Evolutionary conservation across 1,139 yeast species (phyloP).

Genomic region (Taiozyma sp.): DNA sequence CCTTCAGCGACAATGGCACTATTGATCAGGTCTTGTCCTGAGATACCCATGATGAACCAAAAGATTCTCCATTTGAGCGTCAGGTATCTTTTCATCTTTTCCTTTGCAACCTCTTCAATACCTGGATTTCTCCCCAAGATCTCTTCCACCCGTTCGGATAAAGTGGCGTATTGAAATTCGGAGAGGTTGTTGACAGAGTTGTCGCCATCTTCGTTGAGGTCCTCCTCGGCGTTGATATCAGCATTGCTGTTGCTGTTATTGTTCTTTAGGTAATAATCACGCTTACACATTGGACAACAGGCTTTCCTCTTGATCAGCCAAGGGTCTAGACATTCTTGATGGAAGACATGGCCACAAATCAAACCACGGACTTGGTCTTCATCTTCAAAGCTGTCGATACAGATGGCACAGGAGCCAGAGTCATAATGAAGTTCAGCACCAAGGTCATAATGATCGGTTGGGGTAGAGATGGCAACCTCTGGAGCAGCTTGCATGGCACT

Average conservation of each 20-base stretch:
- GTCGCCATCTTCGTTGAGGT: conserved; percentile 8
- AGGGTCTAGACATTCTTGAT: conserved; percentile 74
- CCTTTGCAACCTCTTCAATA: conserved; percentile 42
- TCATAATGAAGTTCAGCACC: conserved; percentile 45
- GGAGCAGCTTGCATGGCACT: background rate
- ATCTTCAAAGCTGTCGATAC: conserved; percentile 62
- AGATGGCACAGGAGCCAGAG: conserved; percentile 79
- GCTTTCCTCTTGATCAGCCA: conserved; percentile 77
- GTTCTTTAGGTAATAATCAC: conserved; percentile 54
- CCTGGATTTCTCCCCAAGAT: conserved; percentile 25
- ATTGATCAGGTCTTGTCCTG: conserved; percentile 41
- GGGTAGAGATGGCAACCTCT: background rate
- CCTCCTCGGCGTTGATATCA: conserved; percentile 15
- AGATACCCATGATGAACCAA: conserved; percentile 55
- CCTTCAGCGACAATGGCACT: conserved; percentile 46
- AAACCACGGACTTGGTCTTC: conserved; percentile 67
- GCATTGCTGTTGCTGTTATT: conserved; percentile 20
- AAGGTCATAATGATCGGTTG: conserved; percentile 21
- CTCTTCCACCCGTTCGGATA: conserved; percentile 23
- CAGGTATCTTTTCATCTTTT: conserved; percentile 34
- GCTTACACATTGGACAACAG: conserved; percentile 82
- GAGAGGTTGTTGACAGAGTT: conserved; percentile 13
- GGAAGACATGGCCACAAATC: conserved; percentile 83
- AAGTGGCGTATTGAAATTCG: conserved; percentile 22
- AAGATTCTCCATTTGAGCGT: conserved; percentile 35